Evolutionary conservation across 2,329 filamentous ascomycete species (phyloP).

Genomic region (Diaporthe nobilis): DNA sequence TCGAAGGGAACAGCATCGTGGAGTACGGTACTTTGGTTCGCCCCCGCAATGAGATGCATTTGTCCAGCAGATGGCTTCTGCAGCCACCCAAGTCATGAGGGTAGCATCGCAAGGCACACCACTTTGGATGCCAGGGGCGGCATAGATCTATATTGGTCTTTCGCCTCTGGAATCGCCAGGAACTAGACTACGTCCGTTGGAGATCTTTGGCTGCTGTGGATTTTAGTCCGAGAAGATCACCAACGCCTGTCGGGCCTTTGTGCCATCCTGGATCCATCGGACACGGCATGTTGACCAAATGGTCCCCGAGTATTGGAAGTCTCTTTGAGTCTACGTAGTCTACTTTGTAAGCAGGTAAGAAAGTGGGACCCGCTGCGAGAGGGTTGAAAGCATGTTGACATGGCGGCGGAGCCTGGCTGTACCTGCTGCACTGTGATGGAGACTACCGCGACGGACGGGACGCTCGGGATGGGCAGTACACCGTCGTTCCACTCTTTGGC

Average conservation of each 20-base stretch:
- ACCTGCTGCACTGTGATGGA: not conserved
- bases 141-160: not conserved
- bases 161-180: not conserved
- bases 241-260: not conserved
- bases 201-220: not conserved
- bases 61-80: not conserved
- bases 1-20: slow-evolving; percentile 20
- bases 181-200: not conserved
- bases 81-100: slow-evolving; percentile 27
- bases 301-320: not conserved
- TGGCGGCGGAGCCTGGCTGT: not conserved
- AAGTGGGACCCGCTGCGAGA: not conserved
- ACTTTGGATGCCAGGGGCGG: slow-evolving; percentile 14
- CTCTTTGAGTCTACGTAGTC: no score
- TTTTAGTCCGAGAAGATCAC: not conserved
- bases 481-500: slow-evolving; percentile 8
- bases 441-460: slow-evolving; percentile 21
- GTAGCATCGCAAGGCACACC: slow-evolving; percentile 31
- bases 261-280: not conserved
- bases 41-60: slow-evolving; percentile 22
- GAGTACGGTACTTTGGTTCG: not conserved
- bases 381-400: not conserved
- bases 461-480: slow-evolving; percentile 24
- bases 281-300: not conserved
- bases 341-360: not conserved